A percentile compares a stretch with the other conserved stretches of the same genome.
These are phyloP conservation scores for Monosporascus sp. DNA, from an alignment of 2,329 filamentous ascomycete genomes.

Conservation along the genomic window DNA sequence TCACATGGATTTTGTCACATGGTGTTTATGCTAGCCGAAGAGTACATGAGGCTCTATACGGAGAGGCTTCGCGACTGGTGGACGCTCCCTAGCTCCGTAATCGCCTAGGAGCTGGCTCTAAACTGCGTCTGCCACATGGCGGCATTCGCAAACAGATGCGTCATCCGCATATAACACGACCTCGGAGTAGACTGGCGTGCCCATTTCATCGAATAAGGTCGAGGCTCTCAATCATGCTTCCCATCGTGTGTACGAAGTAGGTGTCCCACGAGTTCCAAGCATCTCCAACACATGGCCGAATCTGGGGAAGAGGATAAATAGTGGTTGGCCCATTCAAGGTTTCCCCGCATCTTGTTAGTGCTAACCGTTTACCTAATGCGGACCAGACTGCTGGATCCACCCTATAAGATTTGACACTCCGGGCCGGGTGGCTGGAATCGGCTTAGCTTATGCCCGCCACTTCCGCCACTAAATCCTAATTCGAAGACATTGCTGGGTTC, in stretches of 20 bases:
- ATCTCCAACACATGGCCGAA: background rate
- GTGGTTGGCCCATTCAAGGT: background rate
- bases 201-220: background rate
- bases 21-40: no score
- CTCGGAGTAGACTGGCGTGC: no score
- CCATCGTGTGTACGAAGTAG: no score
- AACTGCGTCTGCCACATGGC: background rate
- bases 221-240: no score
- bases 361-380: background rate
- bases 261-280: no score
- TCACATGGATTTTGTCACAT: no score
- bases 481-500: no score
- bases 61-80: no score
- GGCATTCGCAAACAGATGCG: background rate
- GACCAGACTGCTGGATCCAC: background rate
- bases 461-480: no score
- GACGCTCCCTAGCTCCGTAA: background rate
- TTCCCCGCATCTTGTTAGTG: background rate
- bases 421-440: background rate
- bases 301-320: background rate
- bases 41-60: no score
- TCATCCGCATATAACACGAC: background rate
- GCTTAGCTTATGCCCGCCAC: background rate
- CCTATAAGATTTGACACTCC: background rate
- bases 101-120: background rate